Evolutionary conservation across 495 filamentous ascomycete genomes (phyloP), one percentile per base, ranked within the genome.

Genomic region (Cercophora scortea): DNA sequence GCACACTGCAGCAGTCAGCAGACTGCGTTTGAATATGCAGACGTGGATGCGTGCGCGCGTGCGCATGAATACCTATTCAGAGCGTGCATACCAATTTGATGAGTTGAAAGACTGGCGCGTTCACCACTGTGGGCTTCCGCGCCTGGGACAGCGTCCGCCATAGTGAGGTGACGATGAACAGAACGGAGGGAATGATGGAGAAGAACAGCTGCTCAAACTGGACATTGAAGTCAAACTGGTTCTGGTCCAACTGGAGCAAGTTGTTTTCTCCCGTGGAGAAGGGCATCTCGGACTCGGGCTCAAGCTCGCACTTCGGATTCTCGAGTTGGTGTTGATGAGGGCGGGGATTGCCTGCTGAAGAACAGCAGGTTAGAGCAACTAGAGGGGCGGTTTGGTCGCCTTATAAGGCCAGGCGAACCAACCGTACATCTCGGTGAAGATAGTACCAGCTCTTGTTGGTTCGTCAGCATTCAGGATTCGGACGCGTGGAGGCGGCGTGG

Each of bases 161-260:
- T 66, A 65, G 42, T 2, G 63, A 68, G 13, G 56, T 17, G 10
- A 65, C 11, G 35, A 73, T 64, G 51, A 74, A 71, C 15, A 73
- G 13, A n/a, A 46, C 51, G 1, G 69, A 63, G 5, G 70, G 71
- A 8, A 58, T 54, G n/a, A 74, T 63, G 12, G 66, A 68, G 53
- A 74, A 71, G 44, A 72, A 67, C 0, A 69, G 36, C 44, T 67
- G 61, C 52, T 74, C 69, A 40, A 74, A 72, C 45, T 60, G 61
- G 11, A 74, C 6, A n/a, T 62, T 74, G 51, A 74, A 73, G 49
- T 74, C 69, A 45, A 74, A 73, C 25, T 57, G 49, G 11, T 50
- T 54, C 43, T 49, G 53, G 50, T 45, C 8, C 11, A 16, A 10
- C 9, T 17, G n/a, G 2, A 17, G 11, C 10, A 45, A 16, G 18